Conservation (phyloP, 495 filamentous ascomycete species). For the Aspergillus indologenus region DNA sequence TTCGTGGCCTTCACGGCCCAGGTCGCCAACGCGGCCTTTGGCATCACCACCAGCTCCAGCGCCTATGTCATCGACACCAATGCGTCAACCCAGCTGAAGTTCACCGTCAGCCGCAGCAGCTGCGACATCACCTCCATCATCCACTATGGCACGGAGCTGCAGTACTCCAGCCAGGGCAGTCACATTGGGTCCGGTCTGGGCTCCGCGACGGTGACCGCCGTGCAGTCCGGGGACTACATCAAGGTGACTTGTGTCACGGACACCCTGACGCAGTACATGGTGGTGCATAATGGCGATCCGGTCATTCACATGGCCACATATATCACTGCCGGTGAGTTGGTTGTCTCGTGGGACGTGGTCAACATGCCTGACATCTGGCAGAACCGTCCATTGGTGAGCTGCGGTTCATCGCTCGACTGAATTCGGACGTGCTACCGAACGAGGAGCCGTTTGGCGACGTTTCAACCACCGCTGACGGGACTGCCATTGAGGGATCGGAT, state of each 20-base stretch:
- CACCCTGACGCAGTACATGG: slow-evolving; percentile 62
- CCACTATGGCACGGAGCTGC: slow-evolving; percentile 55
- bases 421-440: slow-evolving; percentile 51
- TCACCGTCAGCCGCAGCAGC: slow-evolving; percentile 53
- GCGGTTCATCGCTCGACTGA: slow-evolving; percentile 61
- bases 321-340: slow-evolving; percentile 43
- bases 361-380: slow-evolving; percentile 9
- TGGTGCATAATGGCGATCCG: slow-evolving; percentile 56
- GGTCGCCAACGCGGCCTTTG: slow-evolving; percentile 31
- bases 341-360: not conserved
- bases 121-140: slow-evolving; percentile 64
- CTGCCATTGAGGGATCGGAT: slow-evolving; percentile 58
- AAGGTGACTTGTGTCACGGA: slow-evolving; percentile 60
- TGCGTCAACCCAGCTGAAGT: slow-evolving; percentile 50
- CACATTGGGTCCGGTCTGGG: slow-evolving; percentile 63
- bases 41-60: slow-evolving; percentile 23
- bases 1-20: slow-evolving; percentile 23
- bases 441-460: slow-evolving; percentile 47
- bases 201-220: slow-evolving; percentile 54
- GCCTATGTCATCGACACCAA: slow-evolving; percentile 53
- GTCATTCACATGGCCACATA: slow-evolving; percentile 64
- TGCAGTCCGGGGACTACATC: slow-evolving; percentile 47
- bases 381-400: slow-evolving; percentile 61
- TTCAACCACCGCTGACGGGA: slow-evolving; percentile 49
- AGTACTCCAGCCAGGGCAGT: slow-evolving; percentile 48